Percentiles rank a stretch among this genome's conserved stretches.
phyloP scores from a whole-genome alignment of 1,284 basidiomycete species.

The Cutaneotrichosporon curvatum region DNA sequence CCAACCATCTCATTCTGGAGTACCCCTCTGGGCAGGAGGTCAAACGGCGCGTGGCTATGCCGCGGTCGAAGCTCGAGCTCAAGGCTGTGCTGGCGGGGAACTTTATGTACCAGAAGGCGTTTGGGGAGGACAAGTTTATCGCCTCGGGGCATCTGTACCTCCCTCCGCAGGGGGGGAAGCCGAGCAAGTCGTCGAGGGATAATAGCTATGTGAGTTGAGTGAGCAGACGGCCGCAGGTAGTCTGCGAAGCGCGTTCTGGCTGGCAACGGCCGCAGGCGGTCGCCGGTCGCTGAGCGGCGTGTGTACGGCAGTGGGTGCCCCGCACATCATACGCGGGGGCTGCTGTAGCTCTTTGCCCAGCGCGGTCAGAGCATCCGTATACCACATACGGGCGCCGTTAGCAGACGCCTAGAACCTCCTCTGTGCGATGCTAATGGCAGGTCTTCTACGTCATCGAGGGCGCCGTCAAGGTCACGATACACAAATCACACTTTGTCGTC shows the following conservation, averaged over 20 bases:
- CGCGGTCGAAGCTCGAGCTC: slow-evolving; percentile 56
- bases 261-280: too few relatives aligned
- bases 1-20: slow-evolving; percentile 63
- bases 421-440: slow-evolving; percentile 51
- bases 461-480: slow-evolving; percentile 74
- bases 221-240: too few relatives aligned
- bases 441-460: slow-evolving; percentile 83
- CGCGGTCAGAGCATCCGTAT: too few relatives aligned
- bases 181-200: slow-evolving; percentile 81
- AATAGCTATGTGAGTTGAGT: slow-evolving; percentile 76
- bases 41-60: slow-evolving; percentile 53
- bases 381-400: too few relatives aligned
- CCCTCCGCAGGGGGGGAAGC: slow-evolving; percentile 64
- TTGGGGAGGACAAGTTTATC: slow-evolving; percentile 83
- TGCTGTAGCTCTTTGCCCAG: too few relatives aligned
- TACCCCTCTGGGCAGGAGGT: slow-evolving; percentile 59
- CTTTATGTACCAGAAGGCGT: slow-evolving; percentile 90
- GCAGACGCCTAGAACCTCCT: too few relatives aligned
- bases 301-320: too few relatives aligned
- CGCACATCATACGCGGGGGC: too few relatives aligned
- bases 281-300: too few relatives aligned
- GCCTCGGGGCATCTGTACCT: slow-evolving; percentile 82
- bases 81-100: slow-evolving; percentile 49
- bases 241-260: too few relatives aligned
- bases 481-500: slow-evolving; percentile 69